These are phyloP conservation scores for Aristolochia fimbriata DNA, from an alignment of 164 flowering plant genomes.

Conservation along the genomic window DNA sequence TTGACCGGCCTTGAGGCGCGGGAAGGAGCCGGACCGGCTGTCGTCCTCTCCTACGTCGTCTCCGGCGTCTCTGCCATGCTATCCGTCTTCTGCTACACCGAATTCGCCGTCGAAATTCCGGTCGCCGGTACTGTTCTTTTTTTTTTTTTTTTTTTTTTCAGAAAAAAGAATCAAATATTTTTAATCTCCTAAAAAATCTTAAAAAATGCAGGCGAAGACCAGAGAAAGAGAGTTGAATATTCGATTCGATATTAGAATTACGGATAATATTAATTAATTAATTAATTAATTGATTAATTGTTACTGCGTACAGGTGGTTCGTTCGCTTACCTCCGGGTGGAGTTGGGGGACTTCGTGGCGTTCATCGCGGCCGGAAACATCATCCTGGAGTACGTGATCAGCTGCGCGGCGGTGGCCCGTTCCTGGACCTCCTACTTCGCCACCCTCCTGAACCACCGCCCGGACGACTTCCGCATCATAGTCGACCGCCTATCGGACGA, in stretches of 20 bases:
- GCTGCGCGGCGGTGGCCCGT: constrained; percentile 56
- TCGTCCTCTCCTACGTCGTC: constrained; percentile 36
- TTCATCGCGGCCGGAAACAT: constrained; percentile 74
- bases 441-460: constrained; percentile 35
- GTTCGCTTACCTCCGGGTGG: constrained; percentile 65
- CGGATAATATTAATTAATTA: too few relatives aligned
- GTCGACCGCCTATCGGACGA: constrained; percentile 20
- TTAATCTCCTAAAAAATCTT: too few relatives aligned
- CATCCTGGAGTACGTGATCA: constrained; percentile 44
- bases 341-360: constrained; percentile 71
- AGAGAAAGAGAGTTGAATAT: too few relatives aligned
- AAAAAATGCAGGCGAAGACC: too few relatives aligned
- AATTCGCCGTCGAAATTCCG: constrained; percentile 55
- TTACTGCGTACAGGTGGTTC: constrained; percentile 85
- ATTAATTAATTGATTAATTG: too few relatives aligned
- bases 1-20: constrained; percentile 37
- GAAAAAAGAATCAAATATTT: not conserved
- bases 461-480: constrained; percentile 12
- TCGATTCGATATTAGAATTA: too few relatives aligned
- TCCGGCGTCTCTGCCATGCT: constrained; percentile 53
- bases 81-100: constrained; percentile 56
- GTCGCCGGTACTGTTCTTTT: constrained; percentile 30
- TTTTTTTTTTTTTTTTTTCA: not conserved
- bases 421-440: constrained; percentile 73
- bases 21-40: constrained; percentile 41